These are phyloP conservation scores for Oenanthe javanica DNA, from an alignment of 140 eudicot genomes.

Conservation along the genomic window DNA sequence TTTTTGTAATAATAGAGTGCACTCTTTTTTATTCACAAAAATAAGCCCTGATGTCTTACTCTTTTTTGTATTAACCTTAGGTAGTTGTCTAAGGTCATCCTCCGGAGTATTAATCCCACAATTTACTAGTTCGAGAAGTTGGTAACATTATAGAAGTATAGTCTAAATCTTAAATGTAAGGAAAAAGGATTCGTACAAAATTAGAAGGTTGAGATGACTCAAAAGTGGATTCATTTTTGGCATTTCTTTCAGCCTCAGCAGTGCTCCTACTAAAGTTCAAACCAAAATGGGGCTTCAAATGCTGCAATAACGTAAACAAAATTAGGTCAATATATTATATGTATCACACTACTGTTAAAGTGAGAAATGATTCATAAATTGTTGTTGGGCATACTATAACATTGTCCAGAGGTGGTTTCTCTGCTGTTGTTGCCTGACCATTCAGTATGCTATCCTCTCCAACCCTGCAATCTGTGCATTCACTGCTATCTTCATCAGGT, in stretches of 20 bases:
- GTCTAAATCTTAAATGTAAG: not conserved
- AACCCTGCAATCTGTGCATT: slow-evolving; percentile 19
- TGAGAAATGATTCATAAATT: not conserved
- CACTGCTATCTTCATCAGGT: slow-evolving; percentile 25
- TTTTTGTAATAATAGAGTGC: too few relatives aligned
- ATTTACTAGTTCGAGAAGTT: not conserved
- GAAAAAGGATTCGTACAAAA: slow-evolving; percentile 27
- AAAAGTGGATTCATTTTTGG: slow-evolving; percentile 32
- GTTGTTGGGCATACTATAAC: slow-evolving; percentile 36
- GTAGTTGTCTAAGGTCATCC: too few relatives aligned
- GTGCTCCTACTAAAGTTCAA: slow-evolving; percentile 34
- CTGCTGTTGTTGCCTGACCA: slow-evolving; percentile 30
- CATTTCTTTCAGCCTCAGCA: slow-evolving; percentile 27
- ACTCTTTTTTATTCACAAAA: too few relatives aligned
- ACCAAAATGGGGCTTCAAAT: slow-evolving; percentile 29
- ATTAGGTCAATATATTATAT: not conserved
- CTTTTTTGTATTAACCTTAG: too few relatives aligned
- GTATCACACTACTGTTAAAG: not conserved
- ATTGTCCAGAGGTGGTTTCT: slow-evolving; percentile 43
- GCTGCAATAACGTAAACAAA: slow-evolving; percentile 27
- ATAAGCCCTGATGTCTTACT: too few relatives aligned
- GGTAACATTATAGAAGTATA: not conserved
- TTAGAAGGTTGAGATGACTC: slow-evolving; percentile 41
- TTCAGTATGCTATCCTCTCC: slow-evolving; percentile 29
- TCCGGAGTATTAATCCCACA: too few relatives aligned